phyloP scores from a whole-genome alignment of 2,329 filamentous ascomycete species.

The Ascochyta fabae region DNA sequence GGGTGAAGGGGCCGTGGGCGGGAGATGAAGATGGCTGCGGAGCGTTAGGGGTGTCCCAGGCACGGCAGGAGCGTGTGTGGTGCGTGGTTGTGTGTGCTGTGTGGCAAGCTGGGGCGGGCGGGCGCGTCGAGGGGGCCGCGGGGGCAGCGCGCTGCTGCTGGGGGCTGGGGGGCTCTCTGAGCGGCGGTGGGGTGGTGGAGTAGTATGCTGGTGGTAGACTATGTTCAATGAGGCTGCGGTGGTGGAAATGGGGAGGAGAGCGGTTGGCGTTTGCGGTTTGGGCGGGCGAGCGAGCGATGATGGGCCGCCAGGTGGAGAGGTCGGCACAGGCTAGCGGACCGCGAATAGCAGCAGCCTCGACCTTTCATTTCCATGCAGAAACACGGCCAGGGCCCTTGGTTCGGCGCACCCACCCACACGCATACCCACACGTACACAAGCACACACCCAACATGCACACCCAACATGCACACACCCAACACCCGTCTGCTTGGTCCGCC shows the following conservation, averaged over 20 bases:
- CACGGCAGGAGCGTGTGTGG: constrained; percentile 25
- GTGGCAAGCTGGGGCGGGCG: constrained; percentile 16
- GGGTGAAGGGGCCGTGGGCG: constrained; percentile 24
- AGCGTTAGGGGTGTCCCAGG: constrained; percentile 40
- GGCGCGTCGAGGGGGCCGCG: constrained; percentile 8
- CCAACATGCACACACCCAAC: too few relatives aligned
- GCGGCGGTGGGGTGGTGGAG: not conserved
- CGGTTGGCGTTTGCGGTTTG: not conserved
- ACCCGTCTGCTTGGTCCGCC: too few relatives aligned
- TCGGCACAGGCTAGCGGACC: constrained; percentile 15
- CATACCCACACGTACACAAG: too few relatives aligned
- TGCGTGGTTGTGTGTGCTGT: not conserved
- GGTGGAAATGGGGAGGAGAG: constrained; percentile 17
- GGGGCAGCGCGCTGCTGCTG: constrained; percentile 27
- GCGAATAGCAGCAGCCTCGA: constrained; percentile 16
- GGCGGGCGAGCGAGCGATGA: constrained; percentile 6
- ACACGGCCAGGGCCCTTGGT: not conserved
- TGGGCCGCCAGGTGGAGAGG: constrained; percentile 9
- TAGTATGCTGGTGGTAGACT: constrained; percentile 16
- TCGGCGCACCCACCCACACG: too few relatives aligned
- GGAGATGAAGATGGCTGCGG: constrained; percentile 43
- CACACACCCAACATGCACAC: too few relatives aligned
- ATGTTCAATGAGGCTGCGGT: constrained; percentile 20
- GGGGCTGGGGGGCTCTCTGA: constrained; percentile 8
- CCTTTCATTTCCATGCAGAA: constrained; percentile 13